Evolutionary conservation across 257 asterid species (phyloP), one percentile per base, ranked within the genome.

Genomic region (Rehmannia glutinosa): DNA sequence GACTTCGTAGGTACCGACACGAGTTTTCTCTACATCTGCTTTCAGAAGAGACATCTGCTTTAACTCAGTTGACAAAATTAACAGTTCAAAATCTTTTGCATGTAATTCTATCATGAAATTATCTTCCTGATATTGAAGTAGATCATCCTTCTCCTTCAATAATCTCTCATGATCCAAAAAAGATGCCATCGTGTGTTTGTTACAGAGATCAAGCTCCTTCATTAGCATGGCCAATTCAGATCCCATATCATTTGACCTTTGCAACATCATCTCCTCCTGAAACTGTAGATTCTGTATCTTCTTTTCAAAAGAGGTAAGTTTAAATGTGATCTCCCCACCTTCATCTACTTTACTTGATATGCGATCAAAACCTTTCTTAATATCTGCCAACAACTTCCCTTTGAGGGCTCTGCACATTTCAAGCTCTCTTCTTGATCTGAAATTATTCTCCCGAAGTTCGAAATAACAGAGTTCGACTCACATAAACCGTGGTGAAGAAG

Each of bases 231-330:
- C 81, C 68, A 94, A 84, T 58, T 94, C 95, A 71, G 83, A 84
- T 32, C 97, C 97, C 71, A 94, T 78, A 75, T 78, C 82, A 57
- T 82, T 83, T 10, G 96, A 89, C 78, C 87, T 84, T 68, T 83
- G 84, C 80, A 91, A 75, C 96, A 91, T 88, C 75, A 78, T 47
- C 85, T 91, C 96, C 73, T 94, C 97, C 72, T 82, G 95, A 64
- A 64, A 56, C 77, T 84, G 97, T 58, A 94, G 67, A 77, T 83
- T 84, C 39, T 74, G 64, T 73, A 94, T 86, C 79, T 84, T 91
- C 81, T 85, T 79, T 76, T 88, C 91, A 65, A 88, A 91, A 62
- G 78, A 73, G 61, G 77, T 64, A 46, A 94, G 84, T 73, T 84
- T 91, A 72, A 81, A 69, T 36, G 83, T 75, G 66, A 88, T 80